phyloP scores from a whole-genome alignment of 805 yeast genomes.

The Zygosaccharomyces siamensis region DNA sequence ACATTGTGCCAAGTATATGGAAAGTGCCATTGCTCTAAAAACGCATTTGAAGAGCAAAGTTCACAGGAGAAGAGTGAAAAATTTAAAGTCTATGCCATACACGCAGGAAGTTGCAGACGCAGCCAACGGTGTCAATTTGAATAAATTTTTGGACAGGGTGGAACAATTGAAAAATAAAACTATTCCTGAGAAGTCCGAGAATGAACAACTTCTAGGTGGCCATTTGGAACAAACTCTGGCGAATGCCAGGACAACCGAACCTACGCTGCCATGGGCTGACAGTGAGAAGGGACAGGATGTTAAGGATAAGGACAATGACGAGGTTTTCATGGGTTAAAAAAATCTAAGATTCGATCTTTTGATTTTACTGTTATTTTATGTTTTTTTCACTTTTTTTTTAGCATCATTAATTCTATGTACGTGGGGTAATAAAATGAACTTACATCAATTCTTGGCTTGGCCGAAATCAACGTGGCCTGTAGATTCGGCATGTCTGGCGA shows the following conservation, averaged over 20 bases:
- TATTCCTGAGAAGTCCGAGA: conserved; percentile 43
- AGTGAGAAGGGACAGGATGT: conserved; percentile 10
- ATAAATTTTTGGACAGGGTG: conserved; percentile 59
- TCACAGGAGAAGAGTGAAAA: conserved; percentile 83
- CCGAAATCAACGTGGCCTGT: conserved; percentile 63
- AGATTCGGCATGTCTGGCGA: conserved; percentile 55
- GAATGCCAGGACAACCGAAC: conserved; percentile 31
- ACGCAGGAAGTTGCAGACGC: conserved; percentile 87
- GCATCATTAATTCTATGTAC: background rate
- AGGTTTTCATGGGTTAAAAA: conserved; percentile 16
- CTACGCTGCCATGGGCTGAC: conserved; percentile 31
- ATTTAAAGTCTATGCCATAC: conserved; percentile 72
- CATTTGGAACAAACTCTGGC: conserved; percentile 28
- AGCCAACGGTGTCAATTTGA: conserved; percentile 75
- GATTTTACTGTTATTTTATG: no score
- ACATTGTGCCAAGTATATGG: conserved; percentile 90
- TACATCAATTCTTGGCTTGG: conserved; percentile 36
- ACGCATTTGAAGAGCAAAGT: conserved; percentile 70
- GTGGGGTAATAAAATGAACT: conserved; percentile 7
- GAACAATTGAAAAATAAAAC: conserved; percentile 51
- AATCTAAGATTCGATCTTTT: background rate
- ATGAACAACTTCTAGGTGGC: conserved; percentile 38
- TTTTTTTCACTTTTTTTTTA: background rate
- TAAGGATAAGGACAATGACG: conserved; percentile 14
- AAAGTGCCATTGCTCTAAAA: conserved; percentile 65